A percentile compares a stretch with the other conserved stretches of the same genome.
Evolutionary conservation across 768 basidiomycete genomes (phyloP).

Genomic region (Boletellus ananas): DNA sequence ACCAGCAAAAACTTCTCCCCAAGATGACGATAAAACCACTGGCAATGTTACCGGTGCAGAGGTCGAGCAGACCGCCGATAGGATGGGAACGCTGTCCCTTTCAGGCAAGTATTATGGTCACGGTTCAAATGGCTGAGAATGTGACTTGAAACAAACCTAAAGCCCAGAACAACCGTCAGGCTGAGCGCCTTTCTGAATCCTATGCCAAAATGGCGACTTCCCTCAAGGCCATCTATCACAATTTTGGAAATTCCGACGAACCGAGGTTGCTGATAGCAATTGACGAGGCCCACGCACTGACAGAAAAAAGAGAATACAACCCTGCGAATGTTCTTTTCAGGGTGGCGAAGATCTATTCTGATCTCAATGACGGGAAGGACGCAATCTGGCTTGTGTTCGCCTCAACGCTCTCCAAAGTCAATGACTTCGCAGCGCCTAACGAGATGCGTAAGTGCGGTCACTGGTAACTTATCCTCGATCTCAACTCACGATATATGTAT

Average conservation of each 20-base stretch:
- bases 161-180: too few species aligned
- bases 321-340: constrained; percentile 7
- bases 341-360: constrained; percentile 5
- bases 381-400: constrained; percentile 15
- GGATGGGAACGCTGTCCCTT: not conserved
- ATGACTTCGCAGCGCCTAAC: constrained; percentile 5
- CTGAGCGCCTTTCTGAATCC: not conserved
- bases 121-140: too few species aligned
- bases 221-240: not conserved
- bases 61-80: not conserved
- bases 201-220: not conserved
- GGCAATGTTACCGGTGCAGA: not conserved
- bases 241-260: not conserved
- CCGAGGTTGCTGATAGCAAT: constrained; percentile 15
- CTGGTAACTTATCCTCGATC: too few species aligned
- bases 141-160: too few species aligned
- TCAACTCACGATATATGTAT: too few species aligned
- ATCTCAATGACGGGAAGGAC: not conserved
- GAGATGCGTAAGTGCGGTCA: not conserved
- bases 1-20: too few species aligned
- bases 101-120: not conserved
- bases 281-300: constrained; percentile 10
- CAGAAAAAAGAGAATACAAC: not conserved
- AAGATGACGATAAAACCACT: not conserved
- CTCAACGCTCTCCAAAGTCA: constrained; percentile 11